Base-by-base conservation (phyloP, 305 asterid genomes). In the Vinca major region DNA sequence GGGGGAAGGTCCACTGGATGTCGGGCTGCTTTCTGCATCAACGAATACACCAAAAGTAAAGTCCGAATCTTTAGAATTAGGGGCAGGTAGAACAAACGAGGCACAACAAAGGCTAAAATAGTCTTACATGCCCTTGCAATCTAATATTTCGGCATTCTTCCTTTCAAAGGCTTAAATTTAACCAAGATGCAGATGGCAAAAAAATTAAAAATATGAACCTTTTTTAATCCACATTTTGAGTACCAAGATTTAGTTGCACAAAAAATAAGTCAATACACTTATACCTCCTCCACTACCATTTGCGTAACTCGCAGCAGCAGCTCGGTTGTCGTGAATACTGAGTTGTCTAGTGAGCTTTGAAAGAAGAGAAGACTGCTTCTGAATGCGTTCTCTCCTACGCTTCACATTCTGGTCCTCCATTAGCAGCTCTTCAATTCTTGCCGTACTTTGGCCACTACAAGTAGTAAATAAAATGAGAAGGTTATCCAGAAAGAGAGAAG, bases 361-460 rank as follows among this genome's bases (percentile, higher is more conserved):
- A 77, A 94, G 98, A 69, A 94, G 88, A 68, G 96, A 81, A 14
- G 97, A 91, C 71, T 94, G 98, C 74, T 91, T 94, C 79, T 88
- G 95, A 72, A 7, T 44, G 53, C 93, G 95, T 72, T 94, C 96
- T 74, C 99, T 85, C 81, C 82, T 84, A 39, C 95, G 84, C 79
- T 91, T 94, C 44, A 83, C 96, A 73, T 91, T 94, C 71, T 86
- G 93, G 83, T 94, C 99, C 87, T 94, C 99, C 84, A 82, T 86
- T 58, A 94, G 95, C 79, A 94, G 89, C 86, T 94, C 99, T 76
- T 94, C 99, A 71, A 94, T 88, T 84, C 78, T 88, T 62, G 85
- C 90, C 73, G 86, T 83, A 84, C 98, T 94, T 85, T 85, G 94
- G 71, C 85, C 81, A 73, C 99, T 94, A 72, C 57, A 66, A 26